phyloP scores from a whole-genome alignment of 1,139 yeast species.

The Kurtzmaniella natalensis region DNA sequence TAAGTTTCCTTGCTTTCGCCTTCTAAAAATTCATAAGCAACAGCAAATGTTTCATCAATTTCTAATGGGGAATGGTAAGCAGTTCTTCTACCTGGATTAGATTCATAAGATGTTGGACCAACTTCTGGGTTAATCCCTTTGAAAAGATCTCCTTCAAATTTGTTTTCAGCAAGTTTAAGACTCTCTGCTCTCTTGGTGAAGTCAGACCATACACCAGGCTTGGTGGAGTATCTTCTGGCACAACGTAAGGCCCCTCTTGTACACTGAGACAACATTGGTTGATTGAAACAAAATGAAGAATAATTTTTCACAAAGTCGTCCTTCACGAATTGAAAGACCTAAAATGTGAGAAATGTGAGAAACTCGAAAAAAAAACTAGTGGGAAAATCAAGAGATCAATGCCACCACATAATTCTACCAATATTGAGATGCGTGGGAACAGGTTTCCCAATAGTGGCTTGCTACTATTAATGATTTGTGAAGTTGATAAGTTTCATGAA shows the following conservation, averaged over 20 bases:
- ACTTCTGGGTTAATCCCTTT: slow-evolving; percentile 25
- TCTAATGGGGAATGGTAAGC: slow-evolving; percentile 64
- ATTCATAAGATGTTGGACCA: slow-evolving; percentile 29
- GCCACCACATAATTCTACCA: too few species aligned
- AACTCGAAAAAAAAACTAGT: too few species aligned
- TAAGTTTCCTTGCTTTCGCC: slow-evolving; percentile 28
- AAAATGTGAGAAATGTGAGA: too few species aligned
- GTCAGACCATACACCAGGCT: slow-evolving; percentile 46
- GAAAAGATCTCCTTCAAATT: slow-evolving; percentile 29
- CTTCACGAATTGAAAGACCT: too few species aligned
- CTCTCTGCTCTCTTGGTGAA: slow-evolving; percentile 38
- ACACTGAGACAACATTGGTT: slow-evolving; percentile 4
- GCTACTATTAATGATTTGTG: too few species aligned
- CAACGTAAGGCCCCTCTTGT: slow-evolving; percentile 8
- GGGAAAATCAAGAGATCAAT: too few species aligned
- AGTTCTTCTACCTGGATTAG: slow-evolving; percentile 14
- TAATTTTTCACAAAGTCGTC: neutral
- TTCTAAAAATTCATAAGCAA: slow-evolving; percentile 61
- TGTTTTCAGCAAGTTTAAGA: slow-evolving; percentile 29
- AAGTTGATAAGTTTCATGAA: too few species aligned
- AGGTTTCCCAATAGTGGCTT: too few species aligned
- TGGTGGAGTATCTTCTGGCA: slow-evolving; percentile 8
- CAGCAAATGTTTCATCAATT: slow-evolving; percentile 67
- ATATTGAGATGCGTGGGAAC: too few species aligned
- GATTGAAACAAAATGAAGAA: too few species aligned